Evolutionary conservation across 345 rosid species (phyloP).

Genomic region (Syzygium aqueum): DNA sequence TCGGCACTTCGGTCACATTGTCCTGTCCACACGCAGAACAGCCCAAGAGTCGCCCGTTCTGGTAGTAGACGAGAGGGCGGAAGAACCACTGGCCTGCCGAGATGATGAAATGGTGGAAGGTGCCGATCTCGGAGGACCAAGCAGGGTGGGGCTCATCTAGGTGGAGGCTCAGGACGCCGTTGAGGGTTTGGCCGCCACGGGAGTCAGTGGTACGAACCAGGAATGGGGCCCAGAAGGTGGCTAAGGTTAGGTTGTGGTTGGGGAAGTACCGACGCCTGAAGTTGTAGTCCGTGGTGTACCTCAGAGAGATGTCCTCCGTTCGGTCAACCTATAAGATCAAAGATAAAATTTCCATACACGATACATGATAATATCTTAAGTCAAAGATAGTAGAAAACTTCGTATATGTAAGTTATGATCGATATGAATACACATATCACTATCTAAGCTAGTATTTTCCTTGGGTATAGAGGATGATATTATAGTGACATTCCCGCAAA

Average conservation of each 20-base stretch:
- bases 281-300: neutral
- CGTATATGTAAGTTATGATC: neutral
- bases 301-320: slow-evolving; percentile 11
- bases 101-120: slow-evolving; percentile 35
- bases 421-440: neutral
- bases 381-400: neutral
- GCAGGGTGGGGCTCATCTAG: slow-evolving; percentile 38
- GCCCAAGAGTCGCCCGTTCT: slow-evolving; percentile 18
- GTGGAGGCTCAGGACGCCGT: slow-evolving; percentile 33
- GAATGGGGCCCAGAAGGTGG: slow-evolving; percentile 42
- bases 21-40: slow-evolving; percentile 22
- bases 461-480: neutral
- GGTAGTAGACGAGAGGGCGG: slow-evolving; percentile 31
- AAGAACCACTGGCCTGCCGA: slow-evolving; percentile 62
- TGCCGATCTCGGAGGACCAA: slow-evolving; percentile 31
- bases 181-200: slow-evolving; percentile 20
- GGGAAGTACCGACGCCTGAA: neutral
- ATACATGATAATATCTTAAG: neutral
- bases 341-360: neutral
- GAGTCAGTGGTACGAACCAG: slow-evolving; percentile 40
- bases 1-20: slow-evolving; percentile 19
- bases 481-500: too few species aligned
- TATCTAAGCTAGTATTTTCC: neutral
- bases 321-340: slow-evolving; percentile 10
- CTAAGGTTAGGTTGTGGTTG: slow-evolving; percentile 22